phyloP scores from a whole-genome alignment of 495 filamentous ascomycete genomes.

The Pyronema domesticum region DNA sequence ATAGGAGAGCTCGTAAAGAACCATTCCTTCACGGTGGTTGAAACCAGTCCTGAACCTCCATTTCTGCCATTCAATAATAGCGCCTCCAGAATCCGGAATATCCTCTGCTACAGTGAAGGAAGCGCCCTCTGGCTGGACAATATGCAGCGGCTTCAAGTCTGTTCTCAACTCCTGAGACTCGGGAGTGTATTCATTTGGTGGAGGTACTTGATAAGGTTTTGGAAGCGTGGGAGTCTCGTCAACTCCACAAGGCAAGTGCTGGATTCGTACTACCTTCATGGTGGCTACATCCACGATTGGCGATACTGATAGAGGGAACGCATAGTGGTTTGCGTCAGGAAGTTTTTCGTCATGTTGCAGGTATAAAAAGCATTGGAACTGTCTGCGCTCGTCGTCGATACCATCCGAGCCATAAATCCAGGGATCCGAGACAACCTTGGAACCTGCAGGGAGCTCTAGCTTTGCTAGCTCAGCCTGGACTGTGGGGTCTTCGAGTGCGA shows the following conservation, averaged over 20 bases:
- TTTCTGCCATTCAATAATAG: constrained; percentile 46
- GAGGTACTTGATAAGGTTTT: constrained; percentile 36
- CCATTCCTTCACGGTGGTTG: constrained; percentile 51
- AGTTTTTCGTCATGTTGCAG: constrained; percentile 36
- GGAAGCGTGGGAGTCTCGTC: constrained; percentile 40
- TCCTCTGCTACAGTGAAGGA: constrained; percentile 42
- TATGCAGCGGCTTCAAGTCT: constrained; percentile 57
- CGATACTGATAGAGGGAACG: constrained; percentile 57
- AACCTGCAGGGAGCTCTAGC: constrained; percentile 43
- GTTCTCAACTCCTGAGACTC: constrained; percentile 46
- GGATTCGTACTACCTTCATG: constrained; percentile 43
- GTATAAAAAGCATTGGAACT: constrained; percentile 53
- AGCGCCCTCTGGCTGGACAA: constrained; percentile 59
- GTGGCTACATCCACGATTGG: constrained; percentile 53
- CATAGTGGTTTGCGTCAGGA: constrained; percentile 59
- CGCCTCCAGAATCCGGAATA: constrained; percentile 15
- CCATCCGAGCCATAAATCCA: constrained; percentile 62
- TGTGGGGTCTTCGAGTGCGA: constrained; percentile 35
- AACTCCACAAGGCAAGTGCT: constrained; percentile 42
- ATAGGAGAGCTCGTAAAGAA: constrained; percentile 53
- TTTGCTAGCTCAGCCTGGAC: constrained; percentile 48
- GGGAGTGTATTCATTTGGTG: constrained; percentile 55
- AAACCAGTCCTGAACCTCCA: constrained; percentile 59
- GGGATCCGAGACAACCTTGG: constrained; percentile 43
- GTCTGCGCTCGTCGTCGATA: constrained; percentile 38